Evolutionary conservation across 495 filamentous ascomycete species (phyloP), one percentile per base, ranked within the genome.

Genomic region (Aspergillus funiculosus): DNA sequence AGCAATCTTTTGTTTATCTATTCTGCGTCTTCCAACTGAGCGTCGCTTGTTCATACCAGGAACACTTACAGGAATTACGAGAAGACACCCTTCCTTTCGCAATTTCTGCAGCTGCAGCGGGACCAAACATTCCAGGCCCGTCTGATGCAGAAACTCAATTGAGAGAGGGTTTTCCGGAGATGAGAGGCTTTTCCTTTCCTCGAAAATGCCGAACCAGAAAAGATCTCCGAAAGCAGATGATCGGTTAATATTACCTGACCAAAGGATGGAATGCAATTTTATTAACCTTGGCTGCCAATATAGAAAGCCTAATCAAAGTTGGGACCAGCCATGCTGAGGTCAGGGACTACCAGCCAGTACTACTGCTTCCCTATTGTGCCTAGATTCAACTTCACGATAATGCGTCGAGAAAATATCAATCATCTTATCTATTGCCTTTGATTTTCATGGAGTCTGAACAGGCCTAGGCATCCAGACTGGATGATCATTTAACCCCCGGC

Each of bases 301-400:
- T 7, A 34, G 17, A 13, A 9, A 21, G 5, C 9, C 17, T 20
- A 20, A 38, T 4, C 13, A 20, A 38, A 6, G 11, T 20, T 3
- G 17, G 35, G 17, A 7, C 13, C 11, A 34, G 18, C 13, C 6
- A 10, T 38, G 10, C 35, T 38, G 17, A 38, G 20, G 17, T n/a
- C n/a, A n/a, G n/a, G n/a, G n/a, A n/a, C n/a, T n/a, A n/a, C n/a
- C n/a, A n/a, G n/a, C n/a, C n/a, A n/a, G n/a, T n/a, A n/a, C n/a
- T n/a, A n/a, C n/a, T 38, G 17, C 35, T 22, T 21, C 35, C 9
- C 35, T 11, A 20, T 20, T 38, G 35, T 38, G 22, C 22, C 35
- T 38, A 38, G 35, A 38, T 38, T 20, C n/a, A n/a, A n/a, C 19
- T 38, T 22, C 19, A 21, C 22, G 35, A 38, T 20, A 28, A n/a